Base-by-base conservation (phyloP, 2,329 filamentous ascomycete genomes). In the Sporothrix inflata region DNA sequence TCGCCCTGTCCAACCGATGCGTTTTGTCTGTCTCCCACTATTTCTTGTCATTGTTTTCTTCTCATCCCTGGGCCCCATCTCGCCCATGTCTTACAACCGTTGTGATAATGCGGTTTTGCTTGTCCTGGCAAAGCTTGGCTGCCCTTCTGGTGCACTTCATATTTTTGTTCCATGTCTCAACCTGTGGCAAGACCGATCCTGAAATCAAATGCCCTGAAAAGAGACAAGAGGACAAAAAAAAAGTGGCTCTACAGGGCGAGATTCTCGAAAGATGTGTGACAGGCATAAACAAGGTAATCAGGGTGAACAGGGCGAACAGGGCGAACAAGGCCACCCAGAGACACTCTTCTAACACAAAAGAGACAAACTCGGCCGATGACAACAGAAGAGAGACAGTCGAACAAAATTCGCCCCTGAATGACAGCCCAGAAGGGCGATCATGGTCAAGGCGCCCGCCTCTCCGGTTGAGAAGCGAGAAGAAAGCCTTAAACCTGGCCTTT, bases 161-260 rank as follows among this genome's bases (percentile, higher is more conserved):
- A 6, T 40, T 12, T 19, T 45, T 65, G 60, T 45, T 65, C 65
- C 45, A 68, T 68, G 65, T 68, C 47, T 68, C 65, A 53, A 40
- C n/a, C 45, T 68, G 45, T 40, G 27, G 47, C 65, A 51, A n/a
- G 21, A 24, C 16, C 30, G 3, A 30, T 21, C 51, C 51, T 47
- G 45, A 47, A 47, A 47, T 47, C 27, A 45, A 24, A 8, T 34
- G 24, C 40, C 63, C 24, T 68, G 65, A 38, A 53, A n/a, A 42
- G 40, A 42, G 40, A 14, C n/a, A 42, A 47, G 19, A 34, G 34
- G 53, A 57, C 53, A 61, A 30, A n/a, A 38, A n/a, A 38, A 60
- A 66, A 66, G 61, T 30, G 61, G 42, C 61, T 27, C 14, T 49
- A 16, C 61, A 60, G 55, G 27, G 24, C 61, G 16, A n/a, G 61